These are phyloP conservation scores for Dendrobium catenatum DNA, from an alignment of 106 monocot genomes.

Conservation along the genomic window DNA sequence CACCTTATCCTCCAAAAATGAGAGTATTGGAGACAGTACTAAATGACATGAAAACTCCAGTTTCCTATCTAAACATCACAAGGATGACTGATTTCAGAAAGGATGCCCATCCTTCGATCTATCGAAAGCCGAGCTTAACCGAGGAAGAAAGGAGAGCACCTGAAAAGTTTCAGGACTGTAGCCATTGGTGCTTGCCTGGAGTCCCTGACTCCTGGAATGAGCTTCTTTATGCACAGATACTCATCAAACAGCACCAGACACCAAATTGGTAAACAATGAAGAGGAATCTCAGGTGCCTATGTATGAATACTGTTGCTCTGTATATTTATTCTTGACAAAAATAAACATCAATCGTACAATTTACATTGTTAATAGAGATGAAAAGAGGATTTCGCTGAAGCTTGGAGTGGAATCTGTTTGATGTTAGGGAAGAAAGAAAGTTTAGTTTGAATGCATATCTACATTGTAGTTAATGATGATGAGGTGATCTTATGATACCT, in stretches of 20 bases:
- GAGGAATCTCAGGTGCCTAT: neutral
- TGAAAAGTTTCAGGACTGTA: conserved; percentile 70
- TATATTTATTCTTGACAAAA: conserved; percentile 1
- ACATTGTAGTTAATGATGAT: neutral
- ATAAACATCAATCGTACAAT: neutral
- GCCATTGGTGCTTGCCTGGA: conserved; percentile 97
- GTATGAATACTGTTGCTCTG: neutral
- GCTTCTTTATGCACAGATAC: conserved; percentile 68
- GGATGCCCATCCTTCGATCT: conserved; percentile 88
- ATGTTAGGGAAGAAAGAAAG: neutral
- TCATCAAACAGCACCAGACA: conserved; percentile 55
- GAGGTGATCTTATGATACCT: neutral
- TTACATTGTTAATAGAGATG: conserved; percentile 5
- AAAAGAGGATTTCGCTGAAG: neutral
- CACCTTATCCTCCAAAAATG: conserved; percentile 65
- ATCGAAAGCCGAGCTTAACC: conserved; percentile 40
- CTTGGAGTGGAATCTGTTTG: neutral
- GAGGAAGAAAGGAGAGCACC: conserved; percentile 44
- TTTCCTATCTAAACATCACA: conserved; percentile 77
- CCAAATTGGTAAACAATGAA: neutral
- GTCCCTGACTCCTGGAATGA: conserved; percentile 98
- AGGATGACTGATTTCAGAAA: conserved; percentile 93
- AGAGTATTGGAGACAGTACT: conserved; percentile 54
- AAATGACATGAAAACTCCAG: conserved; percentile 63
- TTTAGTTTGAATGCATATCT: neutral